Base-by-base conservation (phyloP, 1,284 basidiomycete genomes). In the Rhodofomes roseus region DNA sequence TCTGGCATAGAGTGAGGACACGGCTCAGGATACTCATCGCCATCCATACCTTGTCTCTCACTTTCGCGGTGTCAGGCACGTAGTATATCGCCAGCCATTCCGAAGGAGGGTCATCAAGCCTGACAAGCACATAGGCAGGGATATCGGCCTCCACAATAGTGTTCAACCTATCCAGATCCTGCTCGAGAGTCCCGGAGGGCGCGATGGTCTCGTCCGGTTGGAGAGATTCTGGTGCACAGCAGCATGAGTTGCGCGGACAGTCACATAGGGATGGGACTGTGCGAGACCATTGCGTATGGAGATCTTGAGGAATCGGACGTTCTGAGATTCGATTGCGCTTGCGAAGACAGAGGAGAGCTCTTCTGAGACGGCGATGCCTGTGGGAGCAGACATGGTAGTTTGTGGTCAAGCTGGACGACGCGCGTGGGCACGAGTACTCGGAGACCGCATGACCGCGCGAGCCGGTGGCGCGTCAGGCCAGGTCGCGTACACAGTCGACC, bases 71-170 rank as follows among this genome's bases (percentile, higher is more conserved):
- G 60, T 93, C 90, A 1, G 90, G 90, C 9, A 93, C 89, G 67
- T 91, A 93, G 68, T 77, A 85, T 60, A 93, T 81, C 2, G 80
- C 79, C 31, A 91, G 74, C 90, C 90, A 93, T 62, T 86, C 82
- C 0, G 79, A 69, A 0, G 80, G 74, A 1, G 85, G 79, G 34
- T 79, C 76, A 65, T 90, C 88, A 29, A 86, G 70, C 58, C 84
- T 82, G 8, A 81, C 82, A 20, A 93, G 83, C 39, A 93, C 71
- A 71, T 91, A 92, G n/a, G 89, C 85, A 29, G 90, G 90, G 2
- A 75, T 70, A 59, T 82, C 73, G 31, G 87, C 82, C 40, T 86
- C 77, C 0, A 93, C 72, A 23, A 87, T 67, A 31, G 77, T 76
- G 64, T 83, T 81, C 4, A 93, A 78, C 55, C 75, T 75, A 2